Percentiles rank a stretch among this genome's conserved stretches.
These are phyloP conservation scores for Boletus semigastroideus DNA, from an alignment of 1,284 basidiomycete genomes.

Conservation along the genomic window DNA sequence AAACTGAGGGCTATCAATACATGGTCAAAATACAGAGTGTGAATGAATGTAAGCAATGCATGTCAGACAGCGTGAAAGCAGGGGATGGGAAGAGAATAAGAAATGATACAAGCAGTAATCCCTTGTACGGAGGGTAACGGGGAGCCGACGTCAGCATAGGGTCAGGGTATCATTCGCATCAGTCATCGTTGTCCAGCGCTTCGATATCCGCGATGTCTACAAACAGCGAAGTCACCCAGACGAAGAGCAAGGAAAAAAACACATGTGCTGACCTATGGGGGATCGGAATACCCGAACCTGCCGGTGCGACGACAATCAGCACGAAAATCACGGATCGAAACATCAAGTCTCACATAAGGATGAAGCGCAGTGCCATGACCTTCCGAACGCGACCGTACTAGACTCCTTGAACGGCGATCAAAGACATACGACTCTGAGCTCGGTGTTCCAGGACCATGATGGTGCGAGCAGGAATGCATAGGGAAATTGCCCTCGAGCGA, in stretches of 20 bases:
- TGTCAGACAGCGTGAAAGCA: slow-evolving; percentile 3
- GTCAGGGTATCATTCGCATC: slow-evolving; percentile 8
- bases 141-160: neutral
- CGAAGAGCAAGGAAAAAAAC: neutral
- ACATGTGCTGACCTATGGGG: slow-evolving; percentile 27
- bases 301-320: slow-evolving; percentile 12
- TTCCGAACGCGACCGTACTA: slow-evolving; percentile 33
- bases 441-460: slow-evolving; percentile 14
- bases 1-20: slow-evolving; percentile 19
- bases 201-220: slow-evolving; percentile 32
- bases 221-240: slow-evolving; percentile 6
- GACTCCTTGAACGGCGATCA: slow-evolving; percentile 26
- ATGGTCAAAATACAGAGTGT: slow-evolving; percentile 16
- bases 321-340: neutral
- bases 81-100: neutral
- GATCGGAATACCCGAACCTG: slow-evolving; percentile 33
- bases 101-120: neutral
- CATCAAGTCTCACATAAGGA: slow-evolving; percentile 30
- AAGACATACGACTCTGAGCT: slow-evolving; percentile 31
- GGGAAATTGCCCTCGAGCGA: slow-evolving; percentile 28
- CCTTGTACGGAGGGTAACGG: neutral
- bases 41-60: slow-evolving; percentile 6
- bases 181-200: slow-evolving; percentile 15
- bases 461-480: slow-evolving; percentile 25
- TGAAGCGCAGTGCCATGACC: slow-evolving; percentile 26